These are phyloP conservation scores for Colletotrichum graminicola DNA, from an alignment of 2,329 filamentous ascomycete species.

Conservation along the genomic window DNA sequence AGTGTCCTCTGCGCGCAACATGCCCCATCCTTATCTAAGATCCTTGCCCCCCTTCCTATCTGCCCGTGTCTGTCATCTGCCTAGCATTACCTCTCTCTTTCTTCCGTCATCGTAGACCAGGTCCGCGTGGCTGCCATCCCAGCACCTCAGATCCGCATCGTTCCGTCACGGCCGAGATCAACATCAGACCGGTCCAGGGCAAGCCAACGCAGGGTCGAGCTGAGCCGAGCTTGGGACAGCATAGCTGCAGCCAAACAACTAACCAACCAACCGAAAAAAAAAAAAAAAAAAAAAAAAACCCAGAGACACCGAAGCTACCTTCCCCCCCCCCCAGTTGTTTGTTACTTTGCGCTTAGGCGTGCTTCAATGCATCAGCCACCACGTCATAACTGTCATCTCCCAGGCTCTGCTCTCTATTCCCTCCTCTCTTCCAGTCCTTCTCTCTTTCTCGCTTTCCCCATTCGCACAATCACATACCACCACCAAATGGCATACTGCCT, in stretches of 20 bases:
- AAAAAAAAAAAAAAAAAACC: neutral
- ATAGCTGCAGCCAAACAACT: neutral
- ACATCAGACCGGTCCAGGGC: neutral
- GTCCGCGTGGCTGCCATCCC: neutral
- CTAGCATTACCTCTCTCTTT: too few species aligned
- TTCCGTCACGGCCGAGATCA: conserved; percentile 17
- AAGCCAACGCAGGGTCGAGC: neutral
- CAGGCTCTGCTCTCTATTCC: neutral
- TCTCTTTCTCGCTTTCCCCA: neutral
- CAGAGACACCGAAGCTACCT: neutral
- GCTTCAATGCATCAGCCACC: conserved; percentile 36
- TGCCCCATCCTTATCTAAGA: conserved; percentile 12
- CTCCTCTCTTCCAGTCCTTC: neutral
- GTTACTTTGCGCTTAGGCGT: conserved; percentile 28
- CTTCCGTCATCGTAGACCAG: conserved; percentile 25
- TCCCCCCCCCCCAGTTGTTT: neutral
- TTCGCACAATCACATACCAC: neutral
- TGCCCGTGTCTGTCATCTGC: neutral
- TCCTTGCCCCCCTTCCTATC: conserved; percentile 1
- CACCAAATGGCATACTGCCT: conserved; percentile 9
- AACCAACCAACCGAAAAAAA: neutral
- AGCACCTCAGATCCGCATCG: neutral
- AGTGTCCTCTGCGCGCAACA: conserved; percentile 20
- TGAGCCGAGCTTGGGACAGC: conserved; percentile 1
- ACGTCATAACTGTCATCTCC: conserved; percentile 27